Evolutionary conservation across 2,329 filamentous ascomycete species (phyloP).

Genomic region (Hypocreales sp.): DNA sequence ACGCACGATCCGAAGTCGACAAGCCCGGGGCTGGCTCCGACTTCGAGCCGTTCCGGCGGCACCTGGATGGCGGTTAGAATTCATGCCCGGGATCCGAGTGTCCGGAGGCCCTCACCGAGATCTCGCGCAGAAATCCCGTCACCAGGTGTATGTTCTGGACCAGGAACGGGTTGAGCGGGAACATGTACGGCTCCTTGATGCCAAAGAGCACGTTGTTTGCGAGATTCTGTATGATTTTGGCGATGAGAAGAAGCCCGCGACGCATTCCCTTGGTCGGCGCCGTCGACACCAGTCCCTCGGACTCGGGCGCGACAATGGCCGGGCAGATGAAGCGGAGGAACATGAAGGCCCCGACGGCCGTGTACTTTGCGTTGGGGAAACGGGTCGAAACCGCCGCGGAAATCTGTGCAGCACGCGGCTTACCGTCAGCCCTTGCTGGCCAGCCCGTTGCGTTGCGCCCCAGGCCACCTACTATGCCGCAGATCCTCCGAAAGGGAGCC

Average conservation of each 20-base stretch:
- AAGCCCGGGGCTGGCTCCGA: constrained; percentile 26
- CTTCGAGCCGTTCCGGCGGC: constrained; percentile 29
- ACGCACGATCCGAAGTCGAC: constrained; percentile 61
- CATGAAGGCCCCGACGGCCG: constrained; percentile 55
- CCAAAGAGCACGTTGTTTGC: constrained; percentile 60
- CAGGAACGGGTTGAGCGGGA: constrained; percentile 52
- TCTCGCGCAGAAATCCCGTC: constrained; percentile 50
- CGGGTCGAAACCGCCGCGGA: constrained; percentile 45
- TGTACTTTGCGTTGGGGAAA: constrained; percentile 57
- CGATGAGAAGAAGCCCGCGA: constrained; percentile 50
- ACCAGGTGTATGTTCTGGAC: constrained; percentile 53
- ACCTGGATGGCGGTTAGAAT: constrained; percentile 18
- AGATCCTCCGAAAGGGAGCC: constrained; percentile 49
- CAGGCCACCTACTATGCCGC: constrained; percentile 39
- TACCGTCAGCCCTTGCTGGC: no score
- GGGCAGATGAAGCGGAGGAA: constrained; percentile 60
- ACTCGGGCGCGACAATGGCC: constrained; percentile 54
- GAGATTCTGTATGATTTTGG: constrained; percentile 56
- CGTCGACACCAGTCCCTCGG: constrained; percentile 45
- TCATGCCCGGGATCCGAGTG: no score
- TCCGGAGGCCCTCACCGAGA: constrained; percentile 35
- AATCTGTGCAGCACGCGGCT: constrained; percentile 33
- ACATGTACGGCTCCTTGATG: constrained; percentile 60
- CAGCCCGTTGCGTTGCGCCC: background rate
- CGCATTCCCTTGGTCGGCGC: constrained; percentile 54